A percentile compares a stretch with the other conserved stretches of the same genome.
phyloP scores from a whole-genome alignment of 2,329 filamentous ascomycete genomes.

The Paraphoma chrysanthemicola region DNA sequence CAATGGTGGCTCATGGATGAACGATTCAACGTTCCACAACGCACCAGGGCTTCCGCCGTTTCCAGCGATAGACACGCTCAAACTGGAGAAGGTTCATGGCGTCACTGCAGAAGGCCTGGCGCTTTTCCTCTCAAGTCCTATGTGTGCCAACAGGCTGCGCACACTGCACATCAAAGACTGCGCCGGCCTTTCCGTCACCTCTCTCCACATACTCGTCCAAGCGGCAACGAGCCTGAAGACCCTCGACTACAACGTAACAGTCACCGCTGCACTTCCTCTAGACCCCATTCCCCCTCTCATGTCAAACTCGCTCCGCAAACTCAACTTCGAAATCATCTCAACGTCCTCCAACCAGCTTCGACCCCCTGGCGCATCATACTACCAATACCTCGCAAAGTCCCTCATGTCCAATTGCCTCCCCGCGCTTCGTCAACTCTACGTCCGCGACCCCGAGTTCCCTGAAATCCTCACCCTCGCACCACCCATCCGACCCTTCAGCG shows the following conservation, averaged over 20 bases:
- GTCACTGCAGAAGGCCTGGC: slow-evolving; percentile 76
- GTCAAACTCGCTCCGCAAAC: slow-evolving; percentile 71
- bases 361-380: slow-evolving; percentile 68
- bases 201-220: slow-evolving; percentile 67
- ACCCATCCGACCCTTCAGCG: slow-evolving; percentile 63
- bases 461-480: slow-evolving; percentile 78
- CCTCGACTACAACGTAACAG: slow-evolving; percentile 64
- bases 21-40: slow-evolving; percentile 76
- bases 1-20: slow-evolving; percentile 71
- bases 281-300: slow-evolving; percentile 67
- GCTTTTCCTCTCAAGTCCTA: slow-evolving; percentile 67
- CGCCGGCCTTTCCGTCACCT: slow-evolving; percentile 71
- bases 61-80: slow-evolving; percentile 75
- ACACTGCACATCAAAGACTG: slow-evolving; percentile 71
- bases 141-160: slow-evolving; percentile 65
- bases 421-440: slow-evolving; percentile 77
- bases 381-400: slow-evolving; percentile 84
- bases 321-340: slow-evolving; percentile 84
- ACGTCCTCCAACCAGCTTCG: slow-evolving; percentile 63
- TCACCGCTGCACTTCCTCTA: slow-evolving; percentile 64
- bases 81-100: slow-evolving; percentile 73
- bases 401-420: slow-evolving; percentile 79
- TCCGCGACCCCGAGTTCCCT: slow-evolving; percentile 83
- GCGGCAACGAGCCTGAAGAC: slow-evolving; percentile 65
- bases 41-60: slow-evolving; percentile 73